Base-by-base conservation (phyloP, 179 eudicot species). In the Amaranthus tricolor region DNA sequence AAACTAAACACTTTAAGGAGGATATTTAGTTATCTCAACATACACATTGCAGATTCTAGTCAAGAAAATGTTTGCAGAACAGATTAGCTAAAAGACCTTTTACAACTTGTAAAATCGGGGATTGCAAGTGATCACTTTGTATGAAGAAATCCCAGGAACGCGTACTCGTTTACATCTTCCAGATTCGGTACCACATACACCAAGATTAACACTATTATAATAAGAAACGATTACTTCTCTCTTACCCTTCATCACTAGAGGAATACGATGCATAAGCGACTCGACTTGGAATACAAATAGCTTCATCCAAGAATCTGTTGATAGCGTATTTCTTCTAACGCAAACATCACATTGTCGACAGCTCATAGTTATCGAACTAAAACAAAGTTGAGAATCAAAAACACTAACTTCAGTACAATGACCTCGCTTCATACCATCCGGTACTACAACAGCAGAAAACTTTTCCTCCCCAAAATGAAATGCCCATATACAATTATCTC, bases 221-320 rank as follows among this genome's bases (percentile, higher is more conserved):
- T 51, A 54, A n/a, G 74, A 54, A 53, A 70, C 62, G 9, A 70
- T 6, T 15, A 57, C 9, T 4, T 70, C 16, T 50, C 53, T 63
- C 9, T 20, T 9, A 57, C 9, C 21, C 74, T 55, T 3, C n/a
- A 55, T 21, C 7, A 70, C 3, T 31, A 70, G 8, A 40, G 74
- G 74, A 31, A 16, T 17, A 59, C 55, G 24, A 44, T 20, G 47
- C 10, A 16, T 7, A 15, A 4, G 40, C 4, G 13, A 31, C 6
- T 9, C 59, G 16, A 21, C 21, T 8, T 14, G 44, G 16, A 74
- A 17, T 17, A 66, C 65, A 55, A 66, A 56, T 2, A 66, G 64
- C 57, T 55, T 75, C 61, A 75, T 72, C 78, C 78, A 75, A 75
- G 78, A 75, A 7, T 56, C 65, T n/a, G 43, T 47, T 56, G 20